Conservation (phyloP, 345 rosid genomes). For the Salix purpurea region DNA sequence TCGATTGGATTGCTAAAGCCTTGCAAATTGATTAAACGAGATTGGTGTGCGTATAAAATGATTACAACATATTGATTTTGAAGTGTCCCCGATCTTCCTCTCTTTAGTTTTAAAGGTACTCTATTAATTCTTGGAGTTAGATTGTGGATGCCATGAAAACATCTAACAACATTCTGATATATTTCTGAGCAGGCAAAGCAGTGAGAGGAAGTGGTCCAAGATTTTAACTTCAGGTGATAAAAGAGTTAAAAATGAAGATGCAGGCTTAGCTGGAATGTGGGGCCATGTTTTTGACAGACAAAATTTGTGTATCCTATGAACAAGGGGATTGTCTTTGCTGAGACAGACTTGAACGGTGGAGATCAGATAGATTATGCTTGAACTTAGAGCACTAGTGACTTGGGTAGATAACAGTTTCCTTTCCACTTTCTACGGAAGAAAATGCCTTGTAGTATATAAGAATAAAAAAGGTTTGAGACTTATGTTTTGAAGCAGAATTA, state of each 20-base stretch:
- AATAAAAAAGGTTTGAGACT: not conserved
- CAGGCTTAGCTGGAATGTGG: not conserved
- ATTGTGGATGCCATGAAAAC: not conserved
- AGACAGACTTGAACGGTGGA: not conserved
- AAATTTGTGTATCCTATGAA: not conserved
- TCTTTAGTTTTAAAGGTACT: not conserved
- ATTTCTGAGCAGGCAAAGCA: conserved; percentile 22
- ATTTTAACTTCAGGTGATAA: not conserved
- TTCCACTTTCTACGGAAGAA: not conserved
- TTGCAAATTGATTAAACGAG: too few species aligned
- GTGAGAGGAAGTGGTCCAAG: conserved; percentile 1
- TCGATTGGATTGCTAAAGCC: too few species aligned
- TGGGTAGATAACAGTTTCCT: not conserved
- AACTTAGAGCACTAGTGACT: not conserved
- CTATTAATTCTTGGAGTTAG: too few species aligned
- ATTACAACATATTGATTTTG: not conserved
- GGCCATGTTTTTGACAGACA: not conserved
- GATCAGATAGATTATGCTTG: not conserved
- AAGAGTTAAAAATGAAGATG: not conserved
- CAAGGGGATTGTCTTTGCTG: not conserved
- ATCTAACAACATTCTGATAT: not conserved
- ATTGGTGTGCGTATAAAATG: too few species aligned
- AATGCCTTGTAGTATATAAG: not conserved
- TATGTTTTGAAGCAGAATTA: not conserved
- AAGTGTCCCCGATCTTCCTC: not conserved